Evolutionary conservation across 768 basidiomycete genomes (phyloP), one percentile per base, ranked within the genome.

Genomic region (Naganishia vaughanmartiniae): DNA sequence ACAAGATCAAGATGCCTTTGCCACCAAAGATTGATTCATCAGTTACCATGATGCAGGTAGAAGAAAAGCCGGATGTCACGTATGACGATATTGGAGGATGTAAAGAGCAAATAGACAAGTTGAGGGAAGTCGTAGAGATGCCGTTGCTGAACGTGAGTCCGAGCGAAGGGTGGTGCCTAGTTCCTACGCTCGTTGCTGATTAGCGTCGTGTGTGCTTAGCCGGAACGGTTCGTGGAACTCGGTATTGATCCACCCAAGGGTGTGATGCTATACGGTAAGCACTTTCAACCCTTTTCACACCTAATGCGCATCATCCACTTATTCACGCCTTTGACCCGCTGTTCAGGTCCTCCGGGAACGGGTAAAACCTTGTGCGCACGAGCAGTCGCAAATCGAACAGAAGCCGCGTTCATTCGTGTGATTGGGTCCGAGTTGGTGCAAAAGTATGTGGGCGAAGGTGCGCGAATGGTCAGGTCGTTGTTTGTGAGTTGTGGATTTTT

Each of bases 361-460:
- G 96, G 96, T 45, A 99, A 99, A 83, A 99, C 96, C 0, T 88
- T 99, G 0, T 98, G 95, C 79, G 96, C 96, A 0, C 89, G 96
- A 74, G 96, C 96, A 15, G 96, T 99, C 0, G 96, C 96, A 36
- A 99, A 98, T 81, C 87, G 96, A 65, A 98, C 96, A 65, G 96
- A 98, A 81, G 95, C 94, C 26, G 98, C 96, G 0, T 99, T 99
- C 80, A 99, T 99, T 79, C 91, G 96, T 76, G 96, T 99, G 66
- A 98, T 98, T 78, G 96, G 96, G 17, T 97, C 95, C 15, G 96
- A 99, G 81, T 86, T 99, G 19, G 96, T 99, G n/a, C 96, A 99
- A 83, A 99, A 99, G 81, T 99, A 99, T 80, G 96, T 99, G 60
- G 96, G 96, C 56, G 96, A 99, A 82, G 96, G 96, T 71, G 96